These are phyloP conservation scores for Fusarium sp. DNA, from an alignment of 2,329 filamentous ascomycete species.

Conservation along the genomic window DNA sequence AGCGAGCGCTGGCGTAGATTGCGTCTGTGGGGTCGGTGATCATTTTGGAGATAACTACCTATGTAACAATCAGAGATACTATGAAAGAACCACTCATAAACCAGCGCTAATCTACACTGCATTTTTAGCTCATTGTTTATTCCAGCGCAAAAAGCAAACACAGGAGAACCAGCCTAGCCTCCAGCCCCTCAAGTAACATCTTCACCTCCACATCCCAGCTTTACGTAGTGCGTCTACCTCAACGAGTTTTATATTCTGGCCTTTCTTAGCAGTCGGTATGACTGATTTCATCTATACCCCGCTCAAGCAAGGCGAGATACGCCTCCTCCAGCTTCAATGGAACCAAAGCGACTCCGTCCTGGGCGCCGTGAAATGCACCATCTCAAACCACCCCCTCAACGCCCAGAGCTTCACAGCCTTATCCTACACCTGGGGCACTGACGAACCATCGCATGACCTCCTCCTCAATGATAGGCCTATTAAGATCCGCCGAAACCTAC, in stretches of 20 bases:
- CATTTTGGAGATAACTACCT: no score
- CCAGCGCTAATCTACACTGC: no score
- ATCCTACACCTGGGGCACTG: background rate
- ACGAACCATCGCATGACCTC: background rate
- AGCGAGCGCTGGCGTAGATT: no score
- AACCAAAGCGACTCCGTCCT: background rate
- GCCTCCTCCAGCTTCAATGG: background rate
- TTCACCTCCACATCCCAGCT: background rate
- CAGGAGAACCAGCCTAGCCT: background rate
- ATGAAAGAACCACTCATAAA: no score
- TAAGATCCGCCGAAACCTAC: background rate
- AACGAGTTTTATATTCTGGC: background rate
- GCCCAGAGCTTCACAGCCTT: background rate
- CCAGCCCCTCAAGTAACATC: background rate
- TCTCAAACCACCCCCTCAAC: background rate
- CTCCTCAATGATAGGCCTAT: background rate
- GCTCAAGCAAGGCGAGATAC: background rate
- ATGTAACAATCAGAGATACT: no score
- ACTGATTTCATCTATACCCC: background rate
- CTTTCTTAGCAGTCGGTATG: background rate
- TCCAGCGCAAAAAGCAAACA: background rate
- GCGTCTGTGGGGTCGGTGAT: no score
- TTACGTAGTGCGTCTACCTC: background rate
- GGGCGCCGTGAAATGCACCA: background rate
- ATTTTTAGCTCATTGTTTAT: no score